Percentiles rank a stretch among this genome's conserved stretches.
Evolutionary conservation across 129 eudicot species (phyloP).

Genomic region (Centrapalus pauciflorus): DNA sequence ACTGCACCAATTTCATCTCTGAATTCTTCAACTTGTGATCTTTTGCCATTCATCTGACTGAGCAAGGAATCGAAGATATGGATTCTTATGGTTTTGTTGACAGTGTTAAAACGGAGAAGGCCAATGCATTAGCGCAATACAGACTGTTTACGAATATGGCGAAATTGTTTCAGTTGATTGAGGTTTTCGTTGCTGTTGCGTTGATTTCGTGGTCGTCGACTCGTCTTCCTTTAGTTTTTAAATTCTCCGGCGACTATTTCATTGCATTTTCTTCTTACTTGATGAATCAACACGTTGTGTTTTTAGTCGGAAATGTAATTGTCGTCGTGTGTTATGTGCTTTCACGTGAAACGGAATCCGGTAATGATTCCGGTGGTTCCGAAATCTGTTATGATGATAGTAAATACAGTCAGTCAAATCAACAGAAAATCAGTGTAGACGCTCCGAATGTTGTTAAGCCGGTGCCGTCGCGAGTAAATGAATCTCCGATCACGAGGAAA

Average conservation of each 20-base stretch:
- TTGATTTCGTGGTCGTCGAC: constrained; percentile 67
- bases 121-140: constrained; percentile 54
- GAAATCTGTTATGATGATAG: constrained; percentile 25
- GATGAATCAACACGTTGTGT: constrained; percentile 58
- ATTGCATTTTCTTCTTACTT: constrained; percentile 22
- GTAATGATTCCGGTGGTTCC: constrained; percentile 7
- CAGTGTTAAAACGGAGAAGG: constrained; percentile 30
- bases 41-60: background rate
- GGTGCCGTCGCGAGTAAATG: background rate
- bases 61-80: background rate
- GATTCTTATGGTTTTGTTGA: constrained; percentile 20
- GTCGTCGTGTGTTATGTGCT: constrained; percentile 38
- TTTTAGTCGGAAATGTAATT: constrained; percentile 65
- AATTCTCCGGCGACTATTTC: constrained; percentile 20
- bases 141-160: constrained; percentile 38
- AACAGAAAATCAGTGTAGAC: background rate
- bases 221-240: constrained; percentile 31
- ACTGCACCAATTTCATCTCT: background rate
- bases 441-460: background rate
- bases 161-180: constrained; percentile 32
- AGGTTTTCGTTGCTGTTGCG: constrained; percentile 36
- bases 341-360: constrained; percentile 41
- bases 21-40: background rate
- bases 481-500: constrained; percentile 1
- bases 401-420: background rate